Evolutionary conservation across 2,329 filamentous ascomycete genomes (phyloP), one percentile per base, ranked within the genome.

Genomic region (Aspergillus aculeatinus): DNA sequence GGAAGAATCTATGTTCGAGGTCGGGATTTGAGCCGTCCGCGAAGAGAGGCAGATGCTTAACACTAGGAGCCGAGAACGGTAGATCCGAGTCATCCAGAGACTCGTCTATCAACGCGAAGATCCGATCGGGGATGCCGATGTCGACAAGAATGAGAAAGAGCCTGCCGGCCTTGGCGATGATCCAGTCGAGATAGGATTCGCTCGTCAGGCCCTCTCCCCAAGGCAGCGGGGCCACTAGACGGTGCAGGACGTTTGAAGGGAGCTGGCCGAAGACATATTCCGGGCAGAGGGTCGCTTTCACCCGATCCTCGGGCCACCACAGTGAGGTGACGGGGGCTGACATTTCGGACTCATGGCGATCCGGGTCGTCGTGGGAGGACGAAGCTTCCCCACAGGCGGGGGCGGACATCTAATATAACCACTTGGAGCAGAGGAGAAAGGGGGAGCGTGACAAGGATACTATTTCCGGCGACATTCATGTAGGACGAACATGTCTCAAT

Each of bases 51-150:
- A 87, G 78, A 47, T 80, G 77, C 60, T 80, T 76, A n/a, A 87
- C 79, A 35, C 81, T 81, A 49, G 85, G 80, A 53, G 82, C 77
- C 6, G 81, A 75, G 48, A 88, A 76, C 1, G 85, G 85, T 19
- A 88, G 73, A 68, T 88, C 85, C 50, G 83, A 81, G 62, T 88
- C 85, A 63, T 87, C 84, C 75, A 83, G 85, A 3, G 83, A 85
- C 59, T 83, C 81, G 65, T 87, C 85, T 44, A 87, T 83, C 16
- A 86, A 78, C 2, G 82, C 79, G 64, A 87, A 87, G 49, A 88
- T 87, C 61, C 84, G 82, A 63, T 86, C 84, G n/a, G 85, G 82
- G n/a, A 85, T 81, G 10, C 83, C 84, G 58, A 86, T 81, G 58
- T 85, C 82, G 51, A 80, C 78, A 27, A 88, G 77, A 21, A 86